These are phyloP conservation scores for Geum urbanum DNA, from an alignment of 306 rosid genomes.

Conservation along the genomic window DNA sequence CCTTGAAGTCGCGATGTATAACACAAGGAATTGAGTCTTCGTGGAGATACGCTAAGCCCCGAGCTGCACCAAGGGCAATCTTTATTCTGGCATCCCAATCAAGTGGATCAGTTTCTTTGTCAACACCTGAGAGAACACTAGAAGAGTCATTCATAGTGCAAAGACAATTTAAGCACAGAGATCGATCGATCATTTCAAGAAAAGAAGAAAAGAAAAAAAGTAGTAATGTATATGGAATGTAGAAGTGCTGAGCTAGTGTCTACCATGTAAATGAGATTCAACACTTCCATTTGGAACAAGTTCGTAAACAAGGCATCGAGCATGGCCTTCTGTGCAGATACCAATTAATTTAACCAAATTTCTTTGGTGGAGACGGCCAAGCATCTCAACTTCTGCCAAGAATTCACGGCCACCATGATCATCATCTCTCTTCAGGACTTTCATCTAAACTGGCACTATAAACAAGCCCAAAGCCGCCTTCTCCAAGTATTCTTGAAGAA, in stretches of 20 bases:
- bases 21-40: constrained; percentile 97
- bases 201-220: background rate
- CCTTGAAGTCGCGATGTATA: constrained; percentile 90
- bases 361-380: constrained; percentile 91
- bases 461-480: constrained; percentile 97
- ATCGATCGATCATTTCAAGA: constrained; percentile 9
- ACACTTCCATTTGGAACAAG: constrained; percentile 96
- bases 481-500: constrained; percentile 83
- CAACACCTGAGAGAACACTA: constrained; percentile 52
- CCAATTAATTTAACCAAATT: constrained; percentile 85
- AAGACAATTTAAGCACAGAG: background rate
- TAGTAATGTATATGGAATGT: background rate
- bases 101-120: constrained; percentile 74
- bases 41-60: constrained; percentile 87
- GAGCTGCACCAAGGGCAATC: constrained; percentile 94
- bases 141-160: constrained; percentile 11
- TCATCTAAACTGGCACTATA: constrained; percentile 63
- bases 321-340: constrained; percentile 70
- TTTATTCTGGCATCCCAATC: constrained; percentile 87
- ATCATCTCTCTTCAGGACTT: constrained; percentile 84
- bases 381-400: constrained; percentile 98
- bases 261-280: constrained; percentile 95
- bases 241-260: constrained; percentile 19
- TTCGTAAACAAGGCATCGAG: constrained; percentile 90
- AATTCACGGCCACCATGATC: constrained; percentile 85